These are phyloP conservation scores for Penicillium simplicissimum DNA, from an alignment of 495 filamentous ascomycete genomes.

Conservation along the genomic window DNA sequence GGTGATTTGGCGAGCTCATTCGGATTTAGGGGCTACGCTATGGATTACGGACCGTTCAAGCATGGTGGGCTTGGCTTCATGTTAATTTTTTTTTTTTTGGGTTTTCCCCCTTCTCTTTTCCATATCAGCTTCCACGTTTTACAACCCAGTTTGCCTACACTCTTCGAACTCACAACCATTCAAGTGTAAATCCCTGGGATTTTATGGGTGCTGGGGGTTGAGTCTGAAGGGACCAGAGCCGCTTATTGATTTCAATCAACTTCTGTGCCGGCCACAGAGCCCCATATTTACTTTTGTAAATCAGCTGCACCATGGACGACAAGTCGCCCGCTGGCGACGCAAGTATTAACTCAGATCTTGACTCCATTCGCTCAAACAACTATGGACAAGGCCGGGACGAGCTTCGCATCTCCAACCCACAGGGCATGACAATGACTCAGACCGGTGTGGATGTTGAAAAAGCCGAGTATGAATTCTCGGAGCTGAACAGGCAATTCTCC, in stretches of 20 bases:
- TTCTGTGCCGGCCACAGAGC: not conserved
- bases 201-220: constrained; percentile 3
- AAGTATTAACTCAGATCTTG: not conserved
- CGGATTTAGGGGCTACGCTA: constrained; percentile 8
- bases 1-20: not conserved
- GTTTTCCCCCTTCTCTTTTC: not conserved
- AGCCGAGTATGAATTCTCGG: constrained; percentile 75
- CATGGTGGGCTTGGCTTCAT: not conserved
- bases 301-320: not conserved
- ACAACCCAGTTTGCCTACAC: not conserved
- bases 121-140: not conserved
- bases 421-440: constrained; percentile 48
- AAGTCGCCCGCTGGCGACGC: constrained; percentile 1
- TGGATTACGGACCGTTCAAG: not conserved
- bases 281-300: not conserved
- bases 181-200: not conserved
- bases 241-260: not conserved
- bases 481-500: constrained; percentile 72
- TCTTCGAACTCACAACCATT: not conserved
- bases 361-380: constrained; percentile 23
- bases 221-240: not conserved
- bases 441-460: constrained; percentile 66
- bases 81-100: not conserved
- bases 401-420: constrained; percentile 32
- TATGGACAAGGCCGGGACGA: constrained; percentile 39